Conservation (phyloP, 2,329 filamentous ascomycete genomes). For the Epichloe festucae region DNA sequence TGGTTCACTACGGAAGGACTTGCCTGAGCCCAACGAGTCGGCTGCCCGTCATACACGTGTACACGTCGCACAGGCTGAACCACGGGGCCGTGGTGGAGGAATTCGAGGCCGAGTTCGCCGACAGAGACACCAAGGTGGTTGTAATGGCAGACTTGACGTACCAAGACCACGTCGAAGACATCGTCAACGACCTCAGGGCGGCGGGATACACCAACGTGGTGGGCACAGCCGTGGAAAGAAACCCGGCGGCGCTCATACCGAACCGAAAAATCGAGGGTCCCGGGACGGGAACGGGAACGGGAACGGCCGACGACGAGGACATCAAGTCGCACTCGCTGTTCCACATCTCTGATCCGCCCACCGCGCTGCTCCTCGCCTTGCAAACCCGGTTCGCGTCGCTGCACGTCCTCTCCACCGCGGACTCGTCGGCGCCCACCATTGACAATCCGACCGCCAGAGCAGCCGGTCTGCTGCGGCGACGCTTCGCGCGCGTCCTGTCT, state of each 20-base stretch:
- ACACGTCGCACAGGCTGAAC: conserved; percentile 61
- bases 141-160: conserved; percentile 88
- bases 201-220: conserved; percentile 59
- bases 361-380: conserved; percentile 74
- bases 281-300: conserved; percentile 15
- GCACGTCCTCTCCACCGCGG: conserved; percentile 60
- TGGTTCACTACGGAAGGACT: conserved; percentile 87
- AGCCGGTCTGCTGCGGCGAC: conserved; percentile 54
- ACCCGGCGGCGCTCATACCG: conserved; percentile 69
- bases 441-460: conserved; percentile 32
- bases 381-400: conserved; percentile 69
- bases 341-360: conserved; percentile 70
- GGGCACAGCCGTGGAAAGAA: conserved; percentile 58
- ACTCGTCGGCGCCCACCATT: conserved; percentile 37
- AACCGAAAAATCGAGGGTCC: conserved; percentile 55
- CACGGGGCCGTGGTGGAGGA: conserved; percentile 40
- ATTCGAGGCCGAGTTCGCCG: conserved; percentile 57
- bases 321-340: conserved; percentile 64
- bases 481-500: conserved; percentile 75
- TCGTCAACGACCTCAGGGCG: conserved; percentile 41
- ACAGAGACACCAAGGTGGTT: conserved; percentile 51
- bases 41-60: conserved; percentile 81
- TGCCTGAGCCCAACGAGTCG: conserved; percentile 84
- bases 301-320: conserved; percentile 20
- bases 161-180: conserved; percentile 52